These are phyloP conservation scores for Verticillium albo-atrum DNA, from an alignment of 2,329 filamentous ascomycete species.

Conservation along the genomic window DNA sequence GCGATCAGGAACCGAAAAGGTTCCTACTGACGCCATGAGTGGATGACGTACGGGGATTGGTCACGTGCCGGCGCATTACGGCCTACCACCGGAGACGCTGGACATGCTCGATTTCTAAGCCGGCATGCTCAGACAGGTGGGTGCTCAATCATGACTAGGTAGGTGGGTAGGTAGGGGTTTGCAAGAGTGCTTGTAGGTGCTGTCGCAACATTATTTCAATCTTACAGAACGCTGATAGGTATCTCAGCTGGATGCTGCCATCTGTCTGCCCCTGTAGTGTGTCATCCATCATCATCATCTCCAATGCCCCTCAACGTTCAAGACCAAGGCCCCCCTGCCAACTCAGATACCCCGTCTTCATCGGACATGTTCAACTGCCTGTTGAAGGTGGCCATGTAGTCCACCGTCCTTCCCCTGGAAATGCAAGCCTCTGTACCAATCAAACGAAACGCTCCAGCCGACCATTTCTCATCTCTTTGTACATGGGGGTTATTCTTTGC, in stretches of 20 bases:
- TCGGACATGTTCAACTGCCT: not conserved
- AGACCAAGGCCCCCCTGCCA: not conserved
- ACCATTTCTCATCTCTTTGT: not conserved
- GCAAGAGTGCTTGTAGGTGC: not conserved
- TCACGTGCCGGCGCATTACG: conserved; percentile 8
- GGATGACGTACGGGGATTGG: not conserved
- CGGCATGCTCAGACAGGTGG: not conserved
- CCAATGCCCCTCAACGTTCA: not conserved
- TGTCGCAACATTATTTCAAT: not conserved
- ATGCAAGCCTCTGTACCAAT: not conserved
- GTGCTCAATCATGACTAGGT: too few species aligned
- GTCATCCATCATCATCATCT: not conserved
- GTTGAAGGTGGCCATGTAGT: not conserved
- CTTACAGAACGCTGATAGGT: not conserved
- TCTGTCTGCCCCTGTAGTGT: not conserved
- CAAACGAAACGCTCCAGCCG: not conserved
- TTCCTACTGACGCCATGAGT: conserved; percentile 1
- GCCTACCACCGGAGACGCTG: not conserved
- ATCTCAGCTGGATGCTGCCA: not conserved
- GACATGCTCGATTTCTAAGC: not conserved
- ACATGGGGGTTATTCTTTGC: not conserved
- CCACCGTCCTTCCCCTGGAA: not conserved
- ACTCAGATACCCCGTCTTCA: not conserved
- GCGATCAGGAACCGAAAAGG: not conserved
- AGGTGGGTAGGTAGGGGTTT: too few species aligned